Evolutionary conservation across 2,329 filamentous ascomycete genomes (phyloP).

Genomic region (Colletotrichum sp.): DNA sequence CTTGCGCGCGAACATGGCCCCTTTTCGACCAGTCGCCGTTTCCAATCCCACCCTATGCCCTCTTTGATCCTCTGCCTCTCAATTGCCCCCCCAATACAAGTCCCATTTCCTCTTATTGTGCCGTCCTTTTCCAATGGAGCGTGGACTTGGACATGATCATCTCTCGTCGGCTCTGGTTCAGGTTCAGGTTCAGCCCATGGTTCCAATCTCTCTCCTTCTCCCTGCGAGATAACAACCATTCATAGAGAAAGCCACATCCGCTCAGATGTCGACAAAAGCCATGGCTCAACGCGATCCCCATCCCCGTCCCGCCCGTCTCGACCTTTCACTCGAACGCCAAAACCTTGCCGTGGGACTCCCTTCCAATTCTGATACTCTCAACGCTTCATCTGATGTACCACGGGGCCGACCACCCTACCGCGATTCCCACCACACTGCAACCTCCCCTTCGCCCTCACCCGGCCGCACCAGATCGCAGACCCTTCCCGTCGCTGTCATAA

Average conservation of each 20-base stretch:
- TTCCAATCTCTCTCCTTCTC: neutral
- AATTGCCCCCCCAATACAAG: neutral
- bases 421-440: conserved; percentile 19
- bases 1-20: conserved; percentile 16
- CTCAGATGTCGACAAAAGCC: conserved; percentile 17
- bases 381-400: conserved; percentile 22
- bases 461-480: conserved; percentile 23
- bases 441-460: conserved; percentile 25
- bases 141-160: neutral
- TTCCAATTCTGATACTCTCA: conserved; percentile 20
- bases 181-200: neutral
- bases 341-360: conserved; percentile 16
- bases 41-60: conserved; percentile 17
- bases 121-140: conserved; percentile 16
- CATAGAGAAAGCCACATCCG: conserved; percentile 17
- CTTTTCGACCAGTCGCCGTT: conserved; percentile 18
- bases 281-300: conserved; percentile 21
- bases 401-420: conserved; percentile 16
- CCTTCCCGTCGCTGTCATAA: conserved; percentile 11
- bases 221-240: conserved; percentile 15
- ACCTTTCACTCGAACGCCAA: conserved; percentile 17
- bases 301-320: conserved; percentile 10
- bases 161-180: neutral
- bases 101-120: conserved; percentile 19
- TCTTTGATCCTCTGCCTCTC: conserved; percentile 7